These are phyloP conservation scores for Elsinoe arachidis DNA, from an alignment of 2,329 filamentous ascomycete genomes.

Conservation along the genomic window DNA sequence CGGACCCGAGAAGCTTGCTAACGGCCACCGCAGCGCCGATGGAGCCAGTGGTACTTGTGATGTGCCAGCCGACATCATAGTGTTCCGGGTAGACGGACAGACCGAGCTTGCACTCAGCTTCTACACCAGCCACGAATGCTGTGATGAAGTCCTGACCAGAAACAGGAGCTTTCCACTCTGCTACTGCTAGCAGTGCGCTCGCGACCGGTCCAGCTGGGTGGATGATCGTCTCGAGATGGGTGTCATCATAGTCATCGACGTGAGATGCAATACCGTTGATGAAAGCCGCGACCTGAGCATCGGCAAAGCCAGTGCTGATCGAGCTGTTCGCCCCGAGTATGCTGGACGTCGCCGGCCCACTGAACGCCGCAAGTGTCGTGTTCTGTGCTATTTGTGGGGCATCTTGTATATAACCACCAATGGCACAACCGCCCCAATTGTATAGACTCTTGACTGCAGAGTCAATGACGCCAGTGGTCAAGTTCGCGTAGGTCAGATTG, in stretches of 20 bases:
- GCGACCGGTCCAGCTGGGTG: conserved; percentile 47
- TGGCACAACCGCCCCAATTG: conserved; percentile 47
- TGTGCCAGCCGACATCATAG: conserved; percentile 50
- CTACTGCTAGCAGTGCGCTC: conserved; percentile 41
- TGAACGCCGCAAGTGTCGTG: conserved; percentile 30
- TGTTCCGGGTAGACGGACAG: conserved; percentile 46
- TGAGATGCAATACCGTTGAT: conserved; percentile 49
- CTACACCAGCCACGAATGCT: conserved; percentile 45
- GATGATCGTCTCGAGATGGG: conserved; percentile 48
- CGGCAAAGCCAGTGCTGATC: conserved; percentile 24
- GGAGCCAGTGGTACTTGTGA: conserved; percentile 44
- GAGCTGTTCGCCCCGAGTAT: conserved; percentile 30
- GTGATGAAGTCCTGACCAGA: conserved; percentile 42
- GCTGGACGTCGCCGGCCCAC: conserved; percentile 30
- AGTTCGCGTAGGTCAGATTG: conserved; percentile 33
- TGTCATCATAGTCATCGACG: conserved; percentile 51
- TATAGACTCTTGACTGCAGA: conserved; percentile 43
- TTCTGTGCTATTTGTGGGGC: conserved; percentile 33
- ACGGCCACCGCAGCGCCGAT: conserved; percentile 47
- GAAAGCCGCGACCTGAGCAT: conserved; percentile 44
- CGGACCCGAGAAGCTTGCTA: conserved; percentile 38
- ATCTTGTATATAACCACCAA: conserved; percentile 43
- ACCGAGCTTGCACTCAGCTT: conserved; percentile 46
- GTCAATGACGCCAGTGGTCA: conserved; percentile 35
- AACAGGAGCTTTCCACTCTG: conserved; percentile 34